Evolutionary conservation across 139 green algal species (phyloP), one percentile per base, ranked within the genome.

Genomic region (Edaphochlamys debaryana): DNA sequence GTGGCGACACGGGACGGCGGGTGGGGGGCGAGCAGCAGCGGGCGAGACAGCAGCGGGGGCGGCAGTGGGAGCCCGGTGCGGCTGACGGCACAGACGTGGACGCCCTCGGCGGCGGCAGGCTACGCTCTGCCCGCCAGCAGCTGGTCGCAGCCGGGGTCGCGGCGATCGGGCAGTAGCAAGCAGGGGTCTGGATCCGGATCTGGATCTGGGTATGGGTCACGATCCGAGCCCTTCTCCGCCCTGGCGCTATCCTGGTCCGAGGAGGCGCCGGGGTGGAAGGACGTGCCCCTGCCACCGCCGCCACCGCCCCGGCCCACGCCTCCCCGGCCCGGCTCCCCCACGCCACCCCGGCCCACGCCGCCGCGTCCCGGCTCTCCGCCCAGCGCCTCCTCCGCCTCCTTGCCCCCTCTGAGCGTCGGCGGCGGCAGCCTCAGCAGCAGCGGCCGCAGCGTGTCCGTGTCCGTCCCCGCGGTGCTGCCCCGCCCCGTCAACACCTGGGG

Each of bases 211-310:
- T n/a, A n/a, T n/a, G n/a, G n/a, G n/a, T n/a, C n/a, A n/a, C n/a
- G n/a, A n/a, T n/a, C n/a, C n/a, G n/a, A n/a, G n/a, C n/a, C n/a
- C 45, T 32, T 17, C 23, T 71, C 75, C 15, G 48, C 76, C 13
- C 63, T 82, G 63, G 63, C 63, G 42, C 27, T 82, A 1, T 82
- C 76, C 25, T 82, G 76, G 76, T 82, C 76, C 34, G 76, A 82
- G 62, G 63, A 73, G 3, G 23, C 76, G 20, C 42, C 76, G 3
- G 42, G 42, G 2, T 82, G 76, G 76, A 3, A 79, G 32, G 80
- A 89, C 68, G 50, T 80, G 7, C 72, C 84, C n/a, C 38, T 63
- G 58, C 54, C 79, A 25, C 70, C 79, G 6, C 66, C n/a, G 19
- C 19, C 56, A 27, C 56, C 2, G 56, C 56, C 56, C 11, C 45